Conservation (phyloP, 106 monocot genomes). For the Platanthera zijinensis region DNA sequence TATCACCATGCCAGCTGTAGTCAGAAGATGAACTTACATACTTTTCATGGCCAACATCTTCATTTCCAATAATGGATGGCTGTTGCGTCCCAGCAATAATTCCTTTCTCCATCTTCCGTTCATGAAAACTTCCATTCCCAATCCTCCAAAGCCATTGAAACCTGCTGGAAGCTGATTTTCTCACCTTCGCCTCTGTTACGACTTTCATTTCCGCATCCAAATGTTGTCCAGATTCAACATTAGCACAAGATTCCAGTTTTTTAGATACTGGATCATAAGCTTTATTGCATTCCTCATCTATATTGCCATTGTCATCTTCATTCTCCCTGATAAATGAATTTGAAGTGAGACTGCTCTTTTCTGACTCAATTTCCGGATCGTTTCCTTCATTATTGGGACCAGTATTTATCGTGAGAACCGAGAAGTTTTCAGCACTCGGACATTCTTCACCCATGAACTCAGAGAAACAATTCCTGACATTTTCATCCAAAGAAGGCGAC, state of each 20-base stretch:
- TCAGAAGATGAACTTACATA: slow-evolving; percentile 3
- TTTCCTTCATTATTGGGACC: slow-evolving; percentile 18
- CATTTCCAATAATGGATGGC: slow-evolving; percentile 13
- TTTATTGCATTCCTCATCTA: slow-evolving; percentile 14
- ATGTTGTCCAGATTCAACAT: neutral
- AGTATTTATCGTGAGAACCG: slow-evolving; percentile 20
- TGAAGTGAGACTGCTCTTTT: slow-evolving; percentile 35
- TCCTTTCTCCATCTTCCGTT: slow-evolving; percentile 22
- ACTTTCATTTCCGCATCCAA: slow-evolving; percentile 12
- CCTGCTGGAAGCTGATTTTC: slow-evolving; percentile 16
- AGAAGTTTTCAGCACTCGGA: slow-evolving; percentile 21
- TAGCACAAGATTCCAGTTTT: neutral
- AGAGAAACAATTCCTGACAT: slow-evolving; percentile 13
- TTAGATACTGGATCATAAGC: neutral
- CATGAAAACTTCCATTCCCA: slow-evolving; percentile 21
- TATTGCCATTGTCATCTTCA: slow-evolving; percentile 17
- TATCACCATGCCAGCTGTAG: slow-evolving; percentile 12
- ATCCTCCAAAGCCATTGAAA: slow-evolving; percentile 54
- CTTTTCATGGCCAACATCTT: slow-evolving; percentile 7
- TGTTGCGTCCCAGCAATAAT: neutral
- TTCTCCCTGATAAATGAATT: slow-evolving; percentile 27
- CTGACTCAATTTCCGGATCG: slow-evolving; percentile 30
- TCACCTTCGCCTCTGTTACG: slow-evolving; percentile 7
- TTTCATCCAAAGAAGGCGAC: slow-evolving; percentile 7
- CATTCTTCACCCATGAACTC: slow-evolving; percentile 11